A percentile compares a stretch with the other conserved stretches of the same genome.
Conservation (phyloP, 2,329 filamentous ascomycete genomes). For the Colletotrichum lentis region DNA sequence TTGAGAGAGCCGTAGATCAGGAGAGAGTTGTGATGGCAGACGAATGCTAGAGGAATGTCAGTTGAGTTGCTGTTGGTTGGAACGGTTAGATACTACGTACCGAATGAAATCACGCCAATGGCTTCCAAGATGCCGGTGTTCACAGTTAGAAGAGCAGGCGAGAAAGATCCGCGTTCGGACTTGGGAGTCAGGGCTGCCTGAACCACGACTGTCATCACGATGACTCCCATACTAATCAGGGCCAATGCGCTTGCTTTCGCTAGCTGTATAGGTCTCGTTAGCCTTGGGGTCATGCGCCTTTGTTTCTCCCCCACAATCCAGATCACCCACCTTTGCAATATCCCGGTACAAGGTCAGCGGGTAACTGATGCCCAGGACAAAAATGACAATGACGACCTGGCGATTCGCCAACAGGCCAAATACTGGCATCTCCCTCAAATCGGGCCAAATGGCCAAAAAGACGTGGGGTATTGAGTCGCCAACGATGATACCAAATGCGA, state of each 20-base stretch:
- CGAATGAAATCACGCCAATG: conserved; percentile 97
- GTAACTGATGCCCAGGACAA: conserved; percentile 85
- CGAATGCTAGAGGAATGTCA: conserved; percentile 62
- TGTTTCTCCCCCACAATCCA: fast-evolving
- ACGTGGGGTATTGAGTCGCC: conserved; percentile 97
- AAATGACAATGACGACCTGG: conserved; percentile 85
- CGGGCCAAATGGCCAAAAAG: conserved; percentile 81
- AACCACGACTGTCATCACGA: conserved; percentile 85
- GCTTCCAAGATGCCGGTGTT: conserved; percentile 93
- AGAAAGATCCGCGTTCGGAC: conserved; percentile 76
- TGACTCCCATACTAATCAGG: conserved; percentile 90
- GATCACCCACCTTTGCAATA: conserved; percentile 81
- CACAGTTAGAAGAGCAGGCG: conserved; percentile 74
- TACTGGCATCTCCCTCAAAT: conserved; percentile 74
- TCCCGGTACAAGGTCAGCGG: conserved; percentile 93
- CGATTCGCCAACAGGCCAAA: conserved; percentile 84
- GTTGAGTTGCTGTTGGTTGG: conserved; percentile 34
- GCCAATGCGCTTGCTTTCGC: conserved; percentile 95
- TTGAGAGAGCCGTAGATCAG: conserved; percentile 96
- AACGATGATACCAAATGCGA: conserved; percentile 97
- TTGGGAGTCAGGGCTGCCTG: conserved; percentile 80
- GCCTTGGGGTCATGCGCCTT: not conserved
- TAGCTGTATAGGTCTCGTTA: conserved; percentile 62
- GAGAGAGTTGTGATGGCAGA: conserved; percentile 91
- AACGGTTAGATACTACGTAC: conserved; percentile 53